Evolutionary conservation across 805 yeast genomes (phyloP).

Genomic region (Deakozyma indianensis): DNA sequence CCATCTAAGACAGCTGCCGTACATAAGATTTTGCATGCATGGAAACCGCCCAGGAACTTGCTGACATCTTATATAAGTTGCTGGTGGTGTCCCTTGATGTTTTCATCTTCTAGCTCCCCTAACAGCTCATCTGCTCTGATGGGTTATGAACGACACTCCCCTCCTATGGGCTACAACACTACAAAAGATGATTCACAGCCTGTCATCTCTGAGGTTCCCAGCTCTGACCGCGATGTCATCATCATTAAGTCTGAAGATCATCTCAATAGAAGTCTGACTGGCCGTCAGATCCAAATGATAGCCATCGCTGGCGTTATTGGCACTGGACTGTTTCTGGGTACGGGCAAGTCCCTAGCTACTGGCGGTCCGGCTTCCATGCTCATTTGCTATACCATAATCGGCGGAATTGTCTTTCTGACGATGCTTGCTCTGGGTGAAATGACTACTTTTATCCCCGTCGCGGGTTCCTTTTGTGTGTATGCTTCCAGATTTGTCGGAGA

Average conservation of each 20-base stretch:
- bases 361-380: constrained; percentile 43
- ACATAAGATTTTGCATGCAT: too few relatives aligned
- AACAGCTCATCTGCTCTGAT: too few relatives aligned
- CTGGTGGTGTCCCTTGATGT: too few relatives aligned
- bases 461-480: constrained; percentile 38
- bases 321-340: constrained; percentile 41
- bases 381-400: constrained; percentile 35
- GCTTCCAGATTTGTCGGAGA: constrained; percentile 36
- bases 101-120: too few relatives aligned
- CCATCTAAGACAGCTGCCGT: too few relatives aligned
- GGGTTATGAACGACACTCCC: too few relatives aligned
- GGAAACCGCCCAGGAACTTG: too few relatives aligned
- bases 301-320: constrained; percentile 72
- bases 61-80: too few relatives aligned
- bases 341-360: constrained; percentile 32
- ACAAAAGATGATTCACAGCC: too few relatives aligned
- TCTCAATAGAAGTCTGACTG: constrained; percentile 14
- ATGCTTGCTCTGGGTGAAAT: constrained; percentile 43
- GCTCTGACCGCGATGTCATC: too few relatives aligned
- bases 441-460: constrained; percentile 38
- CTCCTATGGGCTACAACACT: too few relatives aligned
- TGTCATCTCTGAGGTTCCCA: too few relatives aligned
- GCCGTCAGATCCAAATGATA: constrained; percentile 49
- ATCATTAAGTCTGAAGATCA: constrained; percentile 8
- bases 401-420: constrained; percentile 36